A percentile compares a stretch with the other conserved stretches of the same genome.
These are phyloP conservation scores for Pinus albicaulis DNA, from an alignment of 75 land plant genomes.

Conservation along the genomic window DNA sequence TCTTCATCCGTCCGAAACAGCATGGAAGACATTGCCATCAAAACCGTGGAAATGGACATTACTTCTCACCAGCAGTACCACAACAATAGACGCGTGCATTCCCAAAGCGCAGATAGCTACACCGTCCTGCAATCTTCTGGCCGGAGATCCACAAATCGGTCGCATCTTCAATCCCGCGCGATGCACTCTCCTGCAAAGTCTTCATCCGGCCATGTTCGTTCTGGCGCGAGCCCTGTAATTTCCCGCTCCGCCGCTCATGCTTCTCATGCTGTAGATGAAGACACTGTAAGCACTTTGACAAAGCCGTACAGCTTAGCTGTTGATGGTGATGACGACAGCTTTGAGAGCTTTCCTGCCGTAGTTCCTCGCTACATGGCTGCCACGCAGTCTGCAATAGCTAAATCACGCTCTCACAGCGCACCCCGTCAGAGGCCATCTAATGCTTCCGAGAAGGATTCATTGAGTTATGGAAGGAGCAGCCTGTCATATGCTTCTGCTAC, in stretches of 20 bases:
- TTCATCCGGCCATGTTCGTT: not conserved
- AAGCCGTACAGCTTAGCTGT: not conserved
- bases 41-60: too few species aligned
- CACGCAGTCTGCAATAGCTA: conserved; percentile 86
- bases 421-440: conserved; percentile 18
- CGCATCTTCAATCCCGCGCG: not conserved
- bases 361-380: conserved; percentile 89
- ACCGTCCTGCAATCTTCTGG: too few species aligned
- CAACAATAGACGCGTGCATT: too few species aligned
- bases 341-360: not conserved
- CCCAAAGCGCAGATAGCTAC: too few species aligned
- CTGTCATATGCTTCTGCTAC: too few species aligned
- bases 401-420: conserved; percentile 38
- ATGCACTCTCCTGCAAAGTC: not conserved
- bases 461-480: too few species aligned
- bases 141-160: too few species aligned
- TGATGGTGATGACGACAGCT: not conserved
- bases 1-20: not conserved
- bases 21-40: not conserved
- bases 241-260: not conserved
- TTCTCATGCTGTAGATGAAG: not conserved
- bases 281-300: not conserved
- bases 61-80: too few species aligned
- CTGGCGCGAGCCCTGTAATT: not conserved
- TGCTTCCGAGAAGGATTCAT: too few species aligned